A percentile compares a stretch with the other conserved stretches of the same genome.
phyloP scores from a whole-genome alignment of 495 filamentous ascomycete genomes.

The Penicillium alfredii region DNA sequence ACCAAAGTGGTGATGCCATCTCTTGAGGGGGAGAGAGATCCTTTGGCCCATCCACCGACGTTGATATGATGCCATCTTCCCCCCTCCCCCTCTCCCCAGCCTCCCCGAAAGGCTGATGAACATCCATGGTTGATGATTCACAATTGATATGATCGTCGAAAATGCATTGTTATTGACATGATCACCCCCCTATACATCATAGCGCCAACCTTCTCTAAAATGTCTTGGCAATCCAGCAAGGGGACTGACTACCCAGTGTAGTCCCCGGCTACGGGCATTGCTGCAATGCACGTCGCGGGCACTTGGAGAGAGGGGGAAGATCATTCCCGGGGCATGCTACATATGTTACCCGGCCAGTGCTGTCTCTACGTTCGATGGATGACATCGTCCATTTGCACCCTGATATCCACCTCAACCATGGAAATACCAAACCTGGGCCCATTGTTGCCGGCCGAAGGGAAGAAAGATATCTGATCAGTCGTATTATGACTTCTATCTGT shows the following conservation, averaged over 20 bases:
- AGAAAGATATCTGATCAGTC: not conserved
- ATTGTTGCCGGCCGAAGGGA: constrained; percentile 17
- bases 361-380: constrained; percentile 11
- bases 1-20: constrained; percentile 15
- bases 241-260: no score
- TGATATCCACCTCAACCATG: constrained; percentile 13
- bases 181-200: no score
- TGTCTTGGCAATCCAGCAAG: no score
- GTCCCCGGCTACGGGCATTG: no score
- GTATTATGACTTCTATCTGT: not conserved
- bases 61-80: constrained; percentile 25
- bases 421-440: constrained; percentile 3
- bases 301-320: no score
- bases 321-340: no score
- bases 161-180: no score
- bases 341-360: constrained; percentile 1
- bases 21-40: constrained; percentile 2
- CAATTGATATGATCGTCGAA: no score
- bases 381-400: constrained; percentile 18
- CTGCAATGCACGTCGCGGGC: no score
- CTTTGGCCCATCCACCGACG: constrained; percentile 8
- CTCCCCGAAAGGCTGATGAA: constrained; percentile 1
- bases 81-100: not conserved
- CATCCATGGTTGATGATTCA: not conserved
- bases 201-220: no score